Evolutionary conservation across 1,139 yeast genomes (phyloP).

Genomic region (Saccharomyces hybrid): DNA sequence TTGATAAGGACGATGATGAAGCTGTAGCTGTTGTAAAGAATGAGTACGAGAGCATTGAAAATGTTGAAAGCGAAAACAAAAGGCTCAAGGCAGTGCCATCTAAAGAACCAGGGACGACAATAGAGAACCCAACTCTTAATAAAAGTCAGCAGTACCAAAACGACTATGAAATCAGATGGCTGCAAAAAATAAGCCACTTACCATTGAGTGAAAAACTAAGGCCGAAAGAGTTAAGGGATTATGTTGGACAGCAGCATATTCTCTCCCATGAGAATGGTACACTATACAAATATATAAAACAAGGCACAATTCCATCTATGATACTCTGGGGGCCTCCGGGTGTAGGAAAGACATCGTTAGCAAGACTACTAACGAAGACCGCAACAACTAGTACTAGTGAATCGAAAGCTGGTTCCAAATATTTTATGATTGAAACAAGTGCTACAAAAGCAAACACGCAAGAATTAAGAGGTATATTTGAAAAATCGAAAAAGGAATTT

Average conservation of each 20-base stretch:
- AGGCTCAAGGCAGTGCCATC: not conserved
- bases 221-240: conserved; percentile 66
- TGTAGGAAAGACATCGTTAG: conserved; percentile 83
- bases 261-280: conserved; percentile 69
- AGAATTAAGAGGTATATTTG: conserved; percentile 65
- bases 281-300: conserved; percentile 55
- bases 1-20: conserved; percentile 5
- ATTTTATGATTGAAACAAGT: conserved; percentile 71
- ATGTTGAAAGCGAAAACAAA: conserved; percentile 2
- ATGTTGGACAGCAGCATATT: conserved; percentile 73
- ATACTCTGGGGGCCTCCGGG: conserved; percentile 97
- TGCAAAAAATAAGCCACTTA: conserved; percentile 41
- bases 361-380: conserved; percentile 37
- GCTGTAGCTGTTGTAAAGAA: not conserved
- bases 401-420: conserved; percentile 34
- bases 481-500: conserved; percentile 61
- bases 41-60: not conserved
- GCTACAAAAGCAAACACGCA: conserved; percentile 73
- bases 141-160: conserved; percentile 9
- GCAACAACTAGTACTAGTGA: conserved; percentile 21
- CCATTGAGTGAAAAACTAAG: conserved; percentile 85
- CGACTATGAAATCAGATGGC: conserved; percentile 31
- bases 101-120: not conserved
- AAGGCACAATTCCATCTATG: conserved; percentile 67
- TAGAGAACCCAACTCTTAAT: not conserved